Evolutionary conservation across 2,329 filamentous ascomycete genomes (phyloP), one percentile per base, ranked within the genome.

Genomic region (Diaporthe velutina): DNA sequence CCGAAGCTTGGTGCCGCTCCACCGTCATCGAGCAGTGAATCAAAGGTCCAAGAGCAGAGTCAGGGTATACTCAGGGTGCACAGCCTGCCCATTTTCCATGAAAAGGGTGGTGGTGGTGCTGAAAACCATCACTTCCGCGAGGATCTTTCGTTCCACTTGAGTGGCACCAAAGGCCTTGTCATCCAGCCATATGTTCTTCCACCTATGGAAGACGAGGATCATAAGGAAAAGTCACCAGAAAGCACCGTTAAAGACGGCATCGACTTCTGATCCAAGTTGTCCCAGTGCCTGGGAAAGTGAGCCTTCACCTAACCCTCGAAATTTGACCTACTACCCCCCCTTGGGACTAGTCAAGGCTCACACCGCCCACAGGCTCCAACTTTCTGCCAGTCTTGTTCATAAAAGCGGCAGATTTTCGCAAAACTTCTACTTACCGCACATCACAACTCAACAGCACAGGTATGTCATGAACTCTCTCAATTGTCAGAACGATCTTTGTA

Each of bases 141-240:
- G 80, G 95, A 98, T 83, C 90, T 98, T 83, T 95, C 95, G 6
- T 99, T 99, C 83, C 96, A 92, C 76, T 85, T 99, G 70, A 98
- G 95, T 82, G 89, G 95, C 79, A 89, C 90, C 3, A 92, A 90
- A 79, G 96, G 95, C 70, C 91, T 99, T 78, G 90, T 95, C 52
- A 95, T 99, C 77, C 94, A 93, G 79, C 95, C 95, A 0, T 98
- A 95, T 83, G 97, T 94, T 81, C 86, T 99, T 57, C 97, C 97
- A 35, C 97, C 97, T 0, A 87, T 96, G 54, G 94, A 95, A 72
- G 95, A 93, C 2, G 95, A 95, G 77, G 85, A 86, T 38, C 83
- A 84, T 19, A 83, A 81, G 73, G 82, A 83, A 52, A 81, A 80
- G 71, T 81, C 84, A 50, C 82, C 89, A 67, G 84, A 83, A 76